A percentile compares a stretch with the other conserved stretches of the same genome.
phyloP scores from a whole-genome alignment of 2,329 filamentous ascomycete genomes.

The Diaporthe velutina region DNA sequence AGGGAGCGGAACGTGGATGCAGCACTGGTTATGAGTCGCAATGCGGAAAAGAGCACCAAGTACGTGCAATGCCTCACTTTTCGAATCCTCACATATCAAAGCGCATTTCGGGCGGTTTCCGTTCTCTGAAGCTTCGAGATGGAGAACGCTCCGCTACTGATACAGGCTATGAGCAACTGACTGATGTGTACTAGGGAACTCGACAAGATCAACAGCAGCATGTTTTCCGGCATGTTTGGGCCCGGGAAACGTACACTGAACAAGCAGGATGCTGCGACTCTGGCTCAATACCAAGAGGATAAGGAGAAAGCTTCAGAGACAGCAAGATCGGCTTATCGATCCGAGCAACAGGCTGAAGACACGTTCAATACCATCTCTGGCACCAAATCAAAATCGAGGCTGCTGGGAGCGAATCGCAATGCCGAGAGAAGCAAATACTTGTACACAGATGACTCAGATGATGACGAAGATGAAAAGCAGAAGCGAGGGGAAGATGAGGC shows the following conservation, averaged over 20 bases:
- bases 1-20: constrained; percentile 83
- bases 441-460: too few relatives aligned
- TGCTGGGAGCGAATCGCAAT: constrained; percentile 52
- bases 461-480: constrained; percentile 25
- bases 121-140: neutral
- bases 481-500: constrained; percentile 58
- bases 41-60: constrained; percentile 80
- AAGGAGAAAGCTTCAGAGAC: constrained; percentile 72
- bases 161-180: neutral
- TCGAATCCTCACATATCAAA: neutral
- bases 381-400: too few relatives aligned
- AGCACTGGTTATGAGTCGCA: constrained; percentile 79
- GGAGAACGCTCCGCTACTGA: too few relatives aligned
- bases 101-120: neutral
- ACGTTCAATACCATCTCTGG: too few relatives aligned
- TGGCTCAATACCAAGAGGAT: constrained; percentile 77
- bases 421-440: constrained; percentile 67
- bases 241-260: constrained; percentile 75
- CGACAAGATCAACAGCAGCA: constrained; percentile 87
- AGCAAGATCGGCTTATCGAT: too few relatives aligned
- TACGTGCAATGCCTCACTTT: neutral
- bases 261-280: constrained; percentile 75
- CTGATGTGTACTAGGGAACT: constrained; percentile 69
- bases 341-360: too few relatives aligned
- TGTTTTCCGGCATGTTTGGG: constrained; percentile 87